Conservation (phyloP, 805 yeast species). For the baker's yeast (Saccharomyces cerevisiae) region DNA sequence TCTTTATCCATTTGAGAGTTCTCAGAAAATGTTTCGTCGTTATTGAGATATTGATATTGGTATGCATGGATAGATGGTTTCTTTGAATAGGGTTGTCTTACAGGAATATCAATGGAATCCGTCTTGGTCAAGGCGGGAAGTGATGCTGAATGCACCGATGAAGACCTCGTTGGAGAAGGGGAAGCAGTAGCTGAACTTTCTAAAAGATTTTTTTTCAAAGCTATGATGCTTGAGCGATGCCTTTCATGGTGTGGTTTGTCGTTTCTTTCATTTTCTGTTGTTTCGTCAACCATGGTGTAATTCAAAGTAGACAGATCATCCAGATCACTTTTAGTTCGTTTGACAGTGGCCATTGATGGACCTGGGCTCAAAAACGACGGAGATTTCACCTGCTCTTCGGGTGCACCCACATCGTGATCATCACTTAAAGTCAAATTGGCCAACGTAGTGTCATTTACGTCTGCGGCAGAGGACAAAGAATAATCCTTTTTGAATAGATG, state of each 20-base stretch:
- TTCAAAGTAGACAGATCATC: conserved; percentile 1
- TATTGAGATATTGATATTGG: conserved; percentile 8
- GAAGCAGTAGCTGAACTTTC: conserved; percentile 5
- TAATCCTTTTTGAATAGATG: conserved; percentile 5
- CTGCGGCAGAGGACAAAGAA: conserved; percentile 1
- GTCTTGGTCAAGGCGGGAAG: not conserved
- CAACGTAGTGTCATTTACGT: conserved; percentile 4
- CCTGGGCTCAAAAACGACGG: conserved; percentile 16
- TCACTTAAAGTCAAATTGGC: conserved; percentile 14
- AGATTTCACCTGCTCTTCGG: conserved; percentile 1
- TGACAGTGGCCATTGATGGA: conserved; percentile 18
- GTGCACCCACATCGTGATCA: conserved; percentile 2
- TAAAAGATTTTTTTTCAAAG: conserved; percentile 16
- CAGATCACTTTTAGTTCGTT: conserved; percentile 13
- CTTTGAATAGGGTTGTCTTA: not conserved
- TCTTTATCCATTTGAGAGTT: not conserved
- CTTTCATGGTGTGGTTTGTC: not conserved
- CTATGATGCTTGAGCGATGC: conserved; percentile 13
- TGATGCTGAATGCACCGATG: not conserved
- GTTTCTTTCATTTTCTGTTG: not conserved
- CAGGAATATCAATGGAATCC: conserved; percentile 1
- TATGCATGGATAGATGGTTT: conserved; percentile 8
- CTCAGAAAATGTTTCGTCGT: not conserved
- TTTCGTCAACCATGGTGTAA: not conserved
- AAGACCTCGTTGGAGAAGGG: not conserved